Base-by-base conservation (phyloP, 31 red algal genomes). In the Odonthalia washingtoniensis region DNA sequence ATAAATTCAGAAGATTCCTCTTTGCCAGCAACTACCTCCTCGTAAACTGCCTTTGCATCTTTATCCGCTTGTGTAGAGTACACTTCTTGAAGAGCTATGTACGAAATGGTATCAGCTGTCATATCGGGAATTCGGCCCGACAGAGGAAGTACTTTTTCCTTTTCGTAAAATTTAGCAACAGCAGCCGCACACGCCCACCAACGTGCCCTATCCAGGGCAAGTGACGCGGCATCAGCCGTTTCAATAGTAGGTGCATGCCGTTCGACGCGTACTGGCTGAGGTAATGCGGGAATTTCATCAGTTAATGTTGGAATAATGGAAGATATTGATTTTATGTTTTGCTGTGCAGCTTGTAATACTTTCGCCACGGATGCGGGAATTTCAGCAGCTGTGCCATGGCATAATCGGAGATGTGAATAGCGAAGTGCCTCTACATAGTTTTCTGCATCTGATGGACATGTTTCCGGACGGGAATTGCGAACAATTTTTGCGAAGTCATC, bases 101-200 rank as follows among this genome's bases (percentile, higher is more conserved):
- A 97, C 27, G 90, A 94, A 40, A 80, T 76, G 43, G 95, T 97
- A 70, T 97, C 95, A 17, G 91, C 83, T 5, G 89, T 83, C 95
- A 97, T 97, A 83, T 97, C 95, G 5, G 95, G 95, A 28, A 97
- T 64, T 14, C 84, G 83, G 46, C 91, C 92, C 37, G 81, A 65
- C 6, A 93, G 36, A 1, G 93, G 93, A 5, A 95, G 53, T 5
- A 39, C 36, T 38, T 74, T 86, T 14, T 27, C 40, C 45, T 77
- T 42, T 41, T 90, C 64, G 3, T 72, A 36, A 84, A 96, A 96
- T 45, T 46, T 46, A 1, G 69, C 53, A 31, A 96, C 74, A 9
- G 94, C 94, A 18, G 81, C 84, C 17, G 72, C 89, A 46, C 78
- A 39, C 24, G 92, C 40, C 94, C 94, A 96, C 46, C 91, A 96